These are phyloP conservation scores for Solanum bulbocastanum DNA, from an alignment of 257 asterid species.

Conservation along the genomic window DNA sequence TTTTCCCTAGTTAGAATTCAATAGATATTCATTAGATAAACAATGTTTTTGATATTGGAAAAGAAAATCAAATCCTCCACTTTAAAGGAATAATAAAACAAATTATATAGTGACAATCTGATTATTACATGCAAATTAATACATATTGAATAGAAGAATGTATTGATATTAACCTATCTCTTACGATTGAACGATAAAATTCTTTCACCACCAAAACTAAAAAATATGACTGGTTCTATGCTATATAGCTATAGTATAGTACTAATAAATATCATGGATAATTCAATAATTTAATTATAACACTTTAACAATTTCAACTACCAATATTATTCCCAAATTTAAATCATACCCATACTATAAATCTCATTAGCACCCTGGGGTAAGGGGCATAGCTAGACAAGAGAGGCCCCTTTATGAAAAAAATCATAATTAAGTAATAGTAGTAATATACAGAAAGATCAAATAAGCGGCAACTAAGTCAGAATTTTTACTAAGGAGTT, in stretches of 20 bases:
- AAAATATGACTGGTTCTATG: background rate
- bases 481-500: fast-evolving
- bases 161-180: too few species aligned
- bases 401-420: background rate
- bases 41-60: background rate
- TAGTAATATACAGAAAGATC: background rate
- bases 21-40: background rate
- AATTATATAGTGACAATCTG: background rate
- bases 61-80: background rate
- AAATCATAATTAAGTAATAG: background rate
- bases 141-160: fast-evolving
- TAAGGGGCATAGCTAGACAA: background rate
- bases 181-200: too few species aligned
- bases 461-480: fast-evolving
- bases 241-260: background rate
- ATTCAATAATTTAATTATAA: background rate
- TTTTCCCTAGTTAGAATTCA: background rate
- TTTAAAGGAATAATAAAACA: too few species aligned
- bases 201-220: too few species aligned
- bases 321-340: background rate
- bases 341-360: background rate
- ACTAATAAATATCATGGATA: background rate
- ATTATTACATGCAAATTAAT: background rate
- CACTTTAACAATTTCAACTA: background rate
- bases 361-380: background rate